Percentiles rank a stretch among this genome's conserved stretches.
These are phyloP conservation scores for Neofusicoccum parvum DNA, from an alignment of 2,329 filamentous ascomycete species.

Conservation along the genomic window DNA sequence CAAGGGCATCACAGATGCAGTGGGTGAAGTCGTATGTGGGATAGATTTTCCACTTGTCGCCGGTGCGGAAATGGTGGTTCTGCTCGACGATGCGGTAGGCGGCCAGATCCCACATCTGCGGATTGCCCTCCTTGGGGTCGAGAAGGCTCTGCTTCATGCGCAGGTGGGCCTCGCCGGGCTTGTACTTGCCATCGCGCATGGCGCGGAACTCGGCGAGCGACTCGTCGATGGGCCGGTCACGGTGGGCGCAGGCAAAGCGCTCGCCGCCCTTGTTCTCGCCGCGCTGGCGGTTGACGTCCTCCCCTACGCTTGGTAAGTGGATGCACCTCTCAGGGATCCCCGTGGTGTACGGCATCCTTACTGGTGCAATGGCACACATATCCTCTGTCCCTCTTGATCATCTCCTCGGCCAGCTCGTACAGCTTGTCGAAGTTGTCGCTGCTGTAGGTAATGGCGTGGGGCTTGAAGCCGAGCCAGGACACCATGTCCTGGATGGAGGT, in stretches of 20 bases:
- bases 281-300: slow-evolving; percentile 83
- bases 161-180: slow-evolving; percentile 78
- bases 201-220: slow-evolving; percentile 82
- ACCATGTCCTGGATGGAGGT: slow-evolving; percentile 87
- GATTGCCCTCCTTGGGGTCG: slow-evolving; percentile 71
- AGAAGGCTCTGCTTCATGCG: slow-evolving; percentile 86
- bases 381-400: slow-evolving; percentile 69
- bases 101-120: slow-evolving; percentile 94
- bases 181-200: slow-evolving; percentile 91
- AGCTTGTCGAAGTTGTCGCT: slow-evolving; percentile 88
- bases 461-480: slow-evolving; percentile 82
- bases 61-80: slow-evolving; percentile 75
- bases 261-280: slow-evolving; percentile 68
- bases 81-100: slow-evolving; percentile 84
- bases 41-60: slow-evolving; percentile 86
- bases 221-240: slow-evolving; percentile 71
- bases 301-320: slow-evolving; percentile 51
- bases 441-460: slow-evolving; percentile 78
- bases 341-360: slow-evolving; percentile 31
- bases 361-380: slow-evolving; percentile 86
- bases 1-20: slow-evolving; percentile 89
- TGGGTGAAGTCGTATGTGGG: slow-evolving; percentile 94
- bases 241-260: slow-evolving; percentile 79
- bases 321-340: not conserved
- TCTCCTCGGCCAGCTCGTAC: slow-evolving; percentile 84